Evolutionary conservation across 2,329 filamentous ascomycete species (phyloP).

Genomic region (Fusarium continuum): DNA sequence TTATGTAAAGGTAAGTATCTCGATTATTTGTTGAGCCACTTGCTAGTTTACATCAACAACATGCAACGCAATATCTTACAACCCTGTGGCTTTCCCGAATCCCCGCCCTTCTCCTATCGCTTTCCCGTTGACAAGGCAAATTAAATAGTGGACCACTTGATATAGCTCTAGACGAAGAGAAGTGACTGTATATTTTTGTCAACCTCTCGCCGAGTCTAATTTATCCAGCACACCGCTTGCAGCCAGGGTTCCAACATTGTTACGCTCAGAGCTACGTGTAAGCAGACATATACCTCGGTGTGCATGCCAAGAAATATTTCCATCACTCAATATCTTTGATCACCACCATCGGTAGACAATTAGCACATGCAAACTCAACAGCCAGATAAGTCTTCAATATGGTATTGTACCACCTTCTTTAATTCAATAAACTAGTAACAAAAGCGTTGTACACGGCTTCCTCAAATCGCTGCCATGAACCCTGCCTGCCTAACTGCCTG

Average conservation of each 20-base stretch:
- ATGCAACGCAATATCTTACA: background rate
- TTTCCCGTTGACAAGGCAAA: constrained; percentile 9
- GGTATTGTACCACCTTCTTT: constrained; percentile 31
- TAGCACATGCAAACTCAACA: background rate
- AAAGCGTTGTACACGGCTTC: constrained; percentile 30
- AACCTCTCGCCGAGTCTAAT: too few relatives aligned
- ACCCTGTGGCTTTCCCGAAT: background rate
- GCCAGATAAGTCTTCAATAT: constrained; percentile 7
- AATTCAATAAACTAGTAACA: constrained; percentile 29
- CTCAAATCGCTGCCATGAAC: constrained; percentile 37
- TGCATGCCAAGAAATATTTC: too few relatives aligned
- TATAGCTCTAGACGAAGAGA: too few relatives aligned
- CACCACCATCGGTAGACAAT: background rate
- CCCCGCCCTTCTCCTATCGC: constrained; percentile 1
- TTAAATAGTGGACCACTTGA: too few relatives aligned
- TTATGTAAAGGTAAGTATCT: too few relatives aligned
- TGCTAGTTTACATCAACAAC: background rate
- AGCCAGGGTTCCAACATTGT: too few relatives aligned
- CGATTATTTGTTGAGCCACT: too few relatives aligned
- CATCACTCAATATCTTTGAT: background rate
- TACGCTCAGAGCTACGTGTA: too few relatives aligned
- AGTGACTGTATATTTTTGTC: too few relatives aligned
- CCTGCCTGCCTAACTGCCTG: constrained; percentile 33
- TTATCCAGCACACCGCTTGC: too few relatives aligned
- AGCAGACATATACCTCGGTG: too few relatives aligned